A percentile compares a stretch with the other conserved stretches of the same genome.
Conservation (phyloP, 306 rosid genomes). For the Medicago lupulina region DNA sequence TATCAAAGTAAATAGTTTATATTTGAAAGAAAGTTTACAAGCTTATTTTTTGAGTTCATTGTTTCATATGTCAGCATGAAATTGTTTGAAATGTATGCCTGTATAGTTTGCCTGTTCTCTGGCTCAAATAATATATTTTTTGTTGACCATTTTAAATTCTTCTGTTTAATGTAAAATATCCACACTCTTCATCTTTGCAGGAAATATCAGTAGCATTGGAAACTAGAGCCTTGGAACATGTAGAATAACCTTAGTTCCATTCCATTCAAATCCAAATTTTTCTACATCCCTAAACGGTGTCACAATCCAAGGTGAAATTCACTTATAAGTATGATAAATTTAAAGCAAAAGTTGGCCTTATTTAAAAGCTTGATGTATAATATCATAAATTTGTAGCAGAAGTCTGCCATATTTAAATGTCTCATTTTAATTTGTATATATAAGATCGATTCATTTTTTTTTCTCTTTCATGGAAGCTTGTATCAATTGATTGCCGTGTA, state of each 20-base stretch:
- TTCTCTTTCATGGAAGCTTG: background rate
- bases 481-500: background rate
- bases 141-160: too few species aligned
- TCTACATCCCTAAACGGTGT: conserved; percentile 11
- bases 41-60: too few species aligned
- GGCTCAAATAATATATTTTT: too few species aligned
- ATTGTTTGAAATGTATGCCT: too few species aligned
- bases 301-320: conserved; percentile 27
- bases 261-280: conserved; percentile 15
- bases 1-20: too few species aligned
- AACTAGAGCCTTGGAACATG: conserved; percentile 49
- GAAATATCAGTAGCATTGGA: conserved; percentile 71
- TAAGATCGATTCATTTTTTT: background rate
- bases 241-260: conserved; percentile 34
- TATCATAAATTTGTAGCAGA: conserved; percentile 8
- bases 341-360: background rate
- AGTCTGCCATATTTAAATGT: background rate
- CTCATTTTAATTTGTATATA: background rate
- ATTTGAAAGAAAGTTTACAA: too few species aligned
- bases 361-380: background rate
- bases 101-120: too few species aligned
- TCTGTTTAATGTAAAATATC: background rate
- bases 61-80: too few species aligned
- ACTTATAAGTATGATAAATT: conserved; percentile 21
- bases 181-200: conserved; percentile 50